Conservation (phyloP, 2,329 filamentous ascomycete genomes). For the Cucurbitaria berberidis region DNA sequence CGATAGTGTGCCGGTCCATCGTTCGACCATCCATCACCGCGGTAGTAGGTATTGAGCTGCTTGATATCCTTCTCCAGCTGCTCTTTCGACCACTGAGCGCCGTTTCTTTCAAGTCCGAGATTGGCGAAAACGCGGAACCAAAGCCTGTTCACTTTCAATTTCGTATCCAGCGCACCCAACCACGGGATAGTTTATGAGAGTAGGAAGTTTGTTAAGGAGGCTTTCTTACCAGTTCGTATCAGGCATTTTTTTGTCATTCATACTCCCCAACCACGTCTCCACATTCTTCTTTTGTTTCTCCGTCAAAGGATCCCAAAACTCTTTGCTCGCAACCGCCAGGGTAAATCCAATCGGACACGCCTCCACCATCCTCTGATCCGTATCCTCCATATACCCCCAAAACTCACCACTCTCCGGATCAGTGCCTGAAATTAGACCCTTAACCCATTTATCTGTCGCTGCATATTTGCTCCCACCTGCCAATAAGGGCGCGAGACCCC, state of each 20-base stretch:
- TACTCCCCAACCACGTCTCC: slow-evolving; percentile 74
- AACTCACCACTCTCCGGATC: slow-evolving; percentile 73
- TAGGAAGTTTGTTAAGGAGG: neutral
- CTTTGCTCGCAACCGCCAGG: slow-evolving; percentile 69
- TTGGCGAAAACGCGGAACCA: slow-evolving; percentile 89
- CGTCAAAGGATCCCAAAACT: slow-evolving; percentile 70
- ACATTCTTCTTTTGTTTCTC: slow-evolving; percentile 69
- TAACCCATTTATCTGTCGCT: slow-evolving; percentile 69
- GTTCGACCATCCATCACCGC: slow-evolving; percentile 83
- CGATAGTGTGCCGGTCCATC: slow-evolving; percentile 80
- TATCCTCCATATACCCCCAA: slow-evolving; percentile 77
- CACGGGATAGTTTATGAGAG: neutral
- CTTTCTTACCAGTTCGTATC: slow-evolving; percentile 68
- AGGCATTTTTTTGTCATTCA: slow-evolving; percentile 75
- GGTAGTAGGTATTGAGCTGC: slow-evolving; percentile 80
- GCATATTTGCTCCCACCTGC: slow-evolving; percentile 71
- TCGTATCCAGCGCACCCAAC: neutral
- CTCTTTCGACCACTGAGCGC: slow-evolving; percentile 71
- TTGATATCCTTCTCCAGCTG: slow-evolving; percentile 76
- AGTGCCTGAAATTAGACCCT: slow-evolving; percentile 73
- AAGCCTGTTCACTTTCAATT: slow-evolving; percentile 60
- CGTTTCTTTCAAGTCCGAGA: slow-evolving; percentile 76
- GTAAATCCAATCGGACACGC: slow-evolving; percentile 81
- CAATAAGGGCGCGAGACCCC: slow-evolving; percentile 74
- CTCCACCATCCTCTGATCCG: slow-evolving; percentile 84